Evolutionary conservation across 2,329 filamentous ascomycete genomes (phyloP), one percentile per base, ranked within the genome.

Genomic region (Clonostachys rosea): DNA sequence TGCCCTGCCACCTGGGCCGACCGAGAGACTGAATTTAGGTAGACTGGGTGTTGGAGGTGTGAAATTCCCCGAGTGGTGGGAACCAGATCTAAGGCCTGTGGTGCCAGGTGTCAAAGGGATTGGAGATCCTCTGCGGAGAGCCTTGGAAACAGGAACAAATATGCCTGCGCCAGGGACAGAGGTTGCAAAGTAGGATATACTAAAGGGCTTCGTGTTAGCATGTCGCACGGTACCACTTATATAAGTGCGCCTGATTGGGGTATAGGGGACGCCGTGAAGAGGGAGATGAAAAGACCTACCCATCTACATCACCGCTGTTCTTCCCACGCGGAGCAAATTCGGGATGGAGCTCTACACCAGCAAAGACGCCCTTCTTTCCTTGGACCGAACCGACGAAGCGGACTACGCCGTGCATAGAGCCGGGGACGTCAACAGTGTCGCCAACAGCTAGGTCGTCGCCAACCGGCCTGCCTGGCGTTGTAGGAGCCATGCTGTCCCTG

Each of bases 261-360:
- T 14, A n/a, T 14, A 34, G n/a, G 14, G 11, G 30, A 9, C 2
- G 30, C 20, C 16, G 24, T 12, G 20, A 24, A 40, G 35, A 16
- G 34, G 10, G 24, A 35, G 18, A 33, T 18, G 12, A n/a, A 14
- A 45, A 42, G 36, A 46, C 81, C 68, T 76, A 92, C 89, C 92
- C 94, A 56, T 97, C 92, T 47, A 97, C 94, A 65, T 96, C 91
- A 53, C 94, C 94, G 59, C 81, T 95, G 62, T 99, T 99, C 75
- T 99, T 99, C 34, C 94, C 94, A 61, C 87, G 82, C 45, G 77
- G 67, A 34, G 91, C 88, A 71, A 86, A 95, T 55, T 95, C 88
- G 46, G 81, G 74, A 58, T 86, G 83, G 52, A 99, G 76, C 67
- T 99, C 94, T 35, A 99, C 89, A 42, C 94, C 94, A 34, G 89